These are phyloP conservation scores for Debaryomyces udenii DNA, from an alignment of 1,139 yeast genomes.

Conservation along the genomic window DNA sequence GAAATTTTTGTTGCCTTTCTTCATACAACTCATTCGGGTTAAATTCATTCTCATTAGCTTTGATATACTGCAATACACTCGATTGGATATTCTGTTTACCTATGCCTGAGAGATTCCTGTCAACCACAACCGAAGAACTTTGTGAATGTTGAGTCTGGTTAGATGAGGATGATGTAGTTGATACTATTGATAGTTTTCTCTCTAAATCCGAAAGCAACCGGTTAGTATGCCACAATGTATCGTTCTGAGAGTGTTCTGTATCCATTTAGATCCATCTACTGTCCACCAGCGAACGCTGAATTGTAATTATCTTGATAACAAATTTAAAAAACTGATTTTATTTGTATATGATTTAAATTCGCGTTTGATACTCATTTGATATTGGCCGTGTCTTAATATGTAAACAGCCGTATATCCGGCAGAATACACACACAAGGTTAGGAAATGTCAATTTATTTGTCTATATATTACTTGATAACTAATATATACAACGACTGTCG, in stretches of 20 bases:
- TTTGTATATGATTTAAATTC: conserved; percentile 6
- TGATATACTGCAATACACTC: conserved; percentile 35
- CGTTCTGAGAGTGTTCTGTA: conserved; percentile 9
- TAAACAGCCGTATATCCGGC: not conserved
- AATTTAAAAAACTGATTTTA: not conserved
- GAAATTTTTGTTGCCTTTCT: conserved; percentile 37
- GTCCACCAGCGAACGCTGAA: conserved; percentile 5
- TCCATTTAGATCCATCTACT: conserved; percentile 4
- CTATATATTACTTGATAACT: too few species aligned
- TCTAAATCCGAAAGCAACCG: conserved; percentile 32
- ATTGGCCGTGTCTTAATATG: conserved; percentile 5
- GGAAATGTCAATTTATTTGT: too few species aligned
- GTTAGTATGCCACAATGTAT: conserved; percentile 26
- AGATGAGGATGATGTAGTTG: conserved; percentile 29
- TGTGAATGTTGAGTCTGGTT: conserved; percentile 28
- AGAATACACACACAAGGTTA: too few species aligned
- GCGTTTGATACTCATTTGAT: conserved; percentile 9
- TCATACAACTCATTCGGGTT: conserved; percentile 33
- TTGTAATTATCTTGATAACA: not conserved
- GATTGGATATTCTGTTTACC: conserved; percentile 36
- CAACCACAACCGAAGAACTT: conserved; percentile 35
- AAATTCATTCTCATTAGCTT: conserved; percentile 21
- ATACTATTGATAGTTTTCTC: conserved; percentile 33
- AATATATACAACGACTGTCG: not conserved
- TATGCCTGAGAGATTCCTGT: conserved; percentile 29